Evolutionary conservation across 345 rosid genomes (phyloP), one percentile per base, ranked within the genome.

Genomic region (Dipteronia dyeriana): DNA sequence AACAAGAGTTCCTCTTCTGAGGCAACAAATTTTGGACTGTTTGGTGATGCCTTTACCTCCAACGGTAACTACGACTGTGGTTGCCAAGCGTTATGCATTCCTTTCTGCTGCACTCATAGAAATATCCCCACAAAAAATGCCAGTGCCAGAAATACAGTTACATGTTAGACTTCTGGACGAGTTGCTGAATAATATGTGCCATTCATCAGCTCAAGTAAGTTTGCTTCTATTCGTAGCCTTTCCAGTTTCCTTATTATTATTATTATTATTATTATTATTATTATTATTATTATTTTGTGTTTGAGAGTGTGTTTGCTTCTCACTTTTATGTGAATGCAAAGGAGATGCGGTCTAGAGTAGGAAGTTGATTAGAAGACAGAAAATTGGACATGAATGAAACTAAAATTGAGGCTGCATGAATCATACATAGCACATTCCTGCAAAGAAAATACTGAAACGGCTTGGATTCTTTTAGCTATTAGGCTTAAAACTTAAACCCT

Each of bases 151-250:
- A 86, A 79, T 91, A 66, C 83, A 90, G 78, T 84, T 96, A 54
- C 99, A 96, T 71, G 80, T 68, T 62, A 78, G 78, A 75, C 93
- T 96, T 85, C 83, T 94, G 78, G 85, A 88, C 69, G 99, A 96
- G 82, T 84, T 96, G 87, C 84, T 92, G 85, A 78, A 70, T 68
- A 91, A 89, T 83, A 96, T 94, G 98, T 88, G 91, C 84, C 99
- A 96, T 86, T 92, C 98, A 45, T 96, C 99, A 4, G 97, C 99
- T 49, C 99, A 96, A 78, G 99, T 95, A 88, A 87, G 97, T 75
- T 13, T 62, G 70, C 76, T 25, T 23, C 51, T 75, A 61, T 74
- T 17, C 68, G 16, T 74, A 62, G 41, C 2, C 17, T 43, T 62
- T 62, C 53, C 9, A 39, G 17, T 39, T 43, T 73, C 31, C 23